These are phyloP conservation scores for Lavandula angustifolia DNA, from an alignment of 257 asterid genomes.

Conservation along the genomic window DNA sequence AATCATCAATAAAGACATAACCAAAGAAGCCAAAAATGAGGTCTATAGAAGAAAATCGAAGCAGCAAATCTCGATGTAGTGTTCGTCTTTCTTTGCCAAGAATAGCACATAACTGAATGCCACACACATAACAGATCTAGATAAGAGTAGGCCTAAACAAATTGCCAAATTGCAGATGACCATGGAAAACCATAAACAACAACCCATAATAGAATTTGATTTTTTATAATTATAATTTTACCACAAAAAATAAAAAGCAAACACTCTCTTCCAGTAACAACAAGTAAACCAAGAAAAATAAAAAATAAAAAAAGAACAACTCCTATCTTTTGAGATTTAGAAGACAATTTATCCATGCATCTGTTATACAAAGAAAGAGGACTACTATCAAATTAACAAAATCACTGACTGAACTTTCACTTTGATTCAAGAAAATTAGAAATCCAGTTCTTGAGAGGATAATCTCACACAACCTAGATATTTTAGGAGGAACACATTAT, in stretches of 20 bases:
- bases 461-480: background rate
- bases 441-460: background rate
- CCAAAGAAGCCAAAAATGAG: conserved; percentile 21
- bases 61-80: conserved; percentile 15
- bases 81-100: background rate
- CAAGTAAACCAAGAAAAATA: conserved; percentile 5
- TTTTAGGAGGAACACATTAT: conserved; percentile 21
- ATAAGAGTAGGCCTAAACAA: background rate
- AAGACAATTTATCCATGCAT: background rate
- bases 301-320: background rate
- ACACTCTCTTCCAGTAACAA: conserved; percentile 13
- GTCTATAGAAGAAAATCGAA: conserved; percentile 14
- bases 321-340: conserved; percentile 4
- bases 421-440: conserved; percentile 25
- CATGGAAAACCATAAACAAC: conserved; percentile 11
- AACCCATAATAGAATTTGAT: conserved; percentile 4
- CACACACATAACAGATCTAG: conserved; percentile 25
- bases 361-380: conserved; percentile 6
- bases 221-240: background rate
- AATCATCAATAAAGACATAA: conserved; percentile 12
- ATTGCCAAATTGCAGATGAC: conserved; percentile 3
- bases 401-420: background rate
- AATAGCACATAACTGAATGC: background rate
- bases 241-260: conserved; percentile 10
- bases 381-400: too few relatives aligned